A percentile compares a stretch with the other conserved stretches of the same genome.
These are phyloP conservation scores for Funneliformis caledonium DNA, from an alignment of 371 early-diverging fungal genomes.

Conservation along the genomic window DNA sequence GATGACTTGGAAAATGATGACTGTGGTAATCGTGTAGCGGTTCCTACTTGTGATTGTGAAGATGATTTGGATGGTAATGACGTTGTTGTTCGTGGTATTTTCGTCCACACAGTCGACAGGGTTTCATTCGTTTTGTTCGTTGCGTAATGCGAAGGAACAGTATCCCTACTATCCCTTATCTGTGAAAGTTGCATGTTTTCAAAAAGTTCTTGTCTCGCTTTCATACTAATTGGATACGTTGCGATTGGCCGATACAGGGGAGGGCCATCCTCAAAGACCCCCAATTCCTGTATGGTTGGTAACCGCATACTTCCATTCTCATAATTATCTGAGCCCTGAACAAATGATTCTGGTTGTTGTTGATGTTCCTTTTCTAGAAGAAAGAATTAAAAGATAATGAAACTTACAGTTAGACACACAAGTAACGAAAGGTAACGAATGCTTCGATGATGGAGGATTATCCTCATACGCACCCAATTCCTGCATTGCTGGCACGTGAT, in stretches of 20 bases:
- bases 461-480: too few species aligned
- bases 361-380: background rate
- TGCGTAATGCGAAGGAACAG: background rate
- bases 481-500: too few species aligned
- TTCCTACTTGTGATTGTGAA: background rate
- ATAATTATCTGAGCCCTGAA: background rate
- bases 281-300: background rate
- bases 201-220: background rate
- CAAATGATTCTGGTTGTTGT: background rate
- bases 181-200: background rate
- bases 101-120: too few species aligned
- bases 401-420: too few species aligned
- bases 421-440: background rate
- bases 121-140: too few species aligned
- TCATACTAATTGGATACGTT: constrained; percentile 12
- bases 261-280: background rate
- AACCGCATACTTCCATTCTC: background rate
- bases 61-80: background rate
- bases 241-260: background rate
- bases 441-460: too few species aligned
- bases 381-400: background rate
- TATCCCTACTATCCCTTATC: background rate
- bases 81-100: background rate
- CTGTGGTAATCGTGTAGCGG: background rate
- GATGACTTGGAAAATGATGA: background rate